phyloP scores from a whole-genome alignment of 2,329 filamentous ascomycete species.

The Talaromyces marneffei region DNA sequence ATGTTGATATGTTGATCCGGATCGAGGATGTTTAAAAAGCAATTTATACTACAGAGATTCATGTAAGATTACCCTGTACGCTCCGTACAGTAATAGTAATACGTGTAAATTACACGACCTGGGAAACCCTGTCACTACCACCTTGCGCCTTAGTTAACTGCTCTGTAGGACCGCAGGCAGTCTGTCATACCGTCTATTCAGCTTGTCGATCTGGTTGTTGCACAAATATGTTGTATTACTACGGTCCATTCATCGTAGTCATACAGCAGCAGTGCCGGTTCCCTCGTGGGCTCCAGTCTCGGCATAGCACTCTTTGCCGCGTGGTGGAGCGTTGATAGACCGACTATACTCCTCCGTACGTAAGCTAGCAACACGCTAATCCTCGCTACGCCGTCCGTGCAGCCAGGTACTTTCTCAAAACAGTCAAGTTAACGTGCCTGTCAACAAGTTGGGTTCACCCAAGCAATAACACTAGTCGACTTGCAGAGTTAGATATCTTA shows the following conservation, averaged over 20 bases:
- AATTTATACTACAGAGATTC: not conserved
- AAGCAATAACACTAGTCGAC: not conserved
- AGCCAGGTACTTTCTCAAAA: not conserved
- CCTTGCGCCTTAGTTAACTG: not conserved
- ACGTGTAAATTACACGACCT: not conserved
- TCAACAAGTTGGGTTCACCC: not conserved
- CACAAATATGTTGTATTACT: not conserved
- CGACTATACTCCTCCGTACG: not conserved
- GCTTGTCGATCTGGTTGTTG: not conserved
- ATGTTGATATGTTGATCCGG: not conserved
- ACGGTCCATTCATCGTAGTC: too few relatives aligned
- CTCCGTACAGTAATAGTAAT: not conserved
- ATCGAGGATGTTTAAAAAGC: not conserved
- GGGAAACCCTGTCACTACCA: not conserved
- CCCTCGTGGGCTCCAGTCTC: constrained; percentile 3
- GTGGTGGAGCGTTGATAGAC: not conserved
- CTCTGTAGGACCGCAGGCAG: too few relatives aligned
- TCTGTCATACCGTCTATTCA: not conserved
- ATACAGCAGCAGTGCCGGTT: too few relatives aligned
- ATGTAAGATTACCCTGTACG: not conserved
- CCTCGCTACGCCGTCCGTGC: not conserved
- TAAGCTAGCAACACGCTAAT: not conserved
- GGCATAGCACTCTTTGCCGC: constrained; percentile 8
- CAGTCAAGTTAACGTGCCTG: not conserved
- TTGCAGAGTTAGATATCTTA: not conserved